A percentile compares a stretch with the other conserved stretches of the same genome.
These are phyloP conservation scores for Cryptococcus sp. DNA, from an alignment of 1,284 basidiomycete genomes.

Conservation along the genomic window DNA sequence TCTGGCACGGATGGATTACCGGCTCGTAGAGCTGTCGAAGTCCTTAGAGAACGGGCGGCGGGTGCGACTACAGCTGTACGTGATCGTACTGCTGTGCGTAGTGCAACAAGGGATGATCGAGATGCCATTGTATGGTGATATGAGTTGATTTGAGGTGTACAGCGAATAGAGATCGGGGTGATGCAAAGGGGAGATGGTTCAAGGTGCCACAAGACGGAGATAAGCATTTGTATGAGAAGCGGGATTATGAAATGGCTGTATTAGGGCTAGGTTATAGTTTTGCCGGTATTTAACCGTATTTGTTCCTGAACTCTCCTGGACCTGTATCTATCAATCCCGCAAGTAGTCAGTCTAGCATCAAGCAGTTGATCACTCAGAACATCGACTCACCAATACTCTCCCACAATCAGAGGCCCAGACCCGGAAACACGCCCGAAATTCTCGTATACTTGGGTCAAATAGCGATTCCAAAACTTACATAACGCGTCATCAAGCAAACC, in stretches of 20 bases:
- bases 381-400: no score
- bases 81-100: constrained; percentile 16
- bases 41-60: constrained; percentile 26
- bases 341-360: no score
- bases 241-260: neutral
- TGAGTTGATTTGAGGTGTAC: neutral
- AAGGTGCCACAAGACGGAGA: neutral
- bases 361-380: no score
- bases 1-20: constrained; percentile 19
- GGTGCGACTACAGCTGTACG: constrained; percentile 8
- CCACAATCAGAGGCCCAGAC: no score
- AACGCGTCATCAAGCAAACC: no score
- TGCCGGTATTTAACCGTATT: no score
- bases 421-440: no score
- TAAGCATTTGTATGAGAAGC: neutral
- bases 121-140: constrained; percentile 22
- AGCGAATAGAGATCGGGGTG: neutral
- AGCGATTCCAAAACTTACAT: no score
- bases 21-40: constrained; percentile 19
- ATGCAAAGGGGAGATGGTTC: neutral
- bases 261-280: no score
- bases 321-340: no score
- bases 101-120: constrained; percentile 22
- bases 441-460: no score
- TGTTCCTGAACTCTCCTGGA: no score